phyloP scores from a whole-genome alignment of 352 stramenopile genomes.

The Globisporangium middletonii region DNA sequence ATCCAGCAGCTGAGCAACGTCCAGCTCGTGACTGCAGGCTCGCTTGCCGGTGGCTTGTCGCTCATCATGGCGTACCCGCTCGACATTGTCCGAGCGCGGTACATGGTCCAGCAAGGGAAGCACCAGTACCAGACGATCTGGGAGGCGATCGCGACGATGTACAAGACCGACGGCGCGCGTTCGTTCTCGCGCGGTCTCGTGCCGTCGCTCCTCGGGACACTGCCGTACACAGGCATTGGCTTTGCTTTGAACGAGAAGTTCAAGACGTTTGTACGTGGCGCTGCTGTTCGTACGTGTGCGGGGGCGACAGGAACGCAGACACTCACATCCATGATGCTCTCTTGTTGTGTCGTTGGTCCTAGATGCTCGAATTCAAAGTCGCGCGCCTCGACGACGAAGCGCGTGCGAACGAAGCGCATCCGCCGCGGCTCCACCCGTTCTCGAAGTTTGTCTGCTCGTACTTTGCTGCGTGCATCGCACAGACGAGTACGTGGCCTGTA shows the following conservation, averaged over 20 bases:
- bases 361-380: constrained; percentile 49
- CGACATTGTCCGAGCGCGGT: constrained; percentile 75
- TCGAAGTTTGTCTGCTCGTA: constrained; percentile 85
- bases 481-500: constrained; percentile 72
- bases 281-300: background rate
- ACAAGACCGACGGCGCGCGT: constrained; percentile 54
- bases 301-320: background rate
- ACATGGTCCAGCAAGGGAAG: constrained; percentile 84
- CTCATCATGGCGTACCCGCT: constrained; percentile 74
- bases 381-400: constrained; percentile 22
- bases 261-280: constrained; percentile 52
- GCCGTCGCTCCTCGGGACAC: constrained; percentile 74
- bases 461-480: constrained; percentile 76
- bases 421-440: constrained; percentile 45
- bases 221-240: constrained; percentile 83
- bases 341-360: constrained; percentile 1
- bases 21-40: constrained; percentile 67
- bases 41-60: constrained; percentile 65
- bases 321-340: background rate
- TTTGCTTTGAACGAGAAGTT: constrained; percentile 83
- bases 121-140: constrained; percentile 67
- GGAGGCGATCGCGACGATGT: constrained; percentile 69
- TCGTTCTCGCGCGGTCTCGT: constrained; percentile 70
- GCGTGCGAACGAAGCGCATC: constrained; percentile 7
- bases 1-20: constrained; percentile 67